Evolutionary conservation across 148 eudicot genomes (phyloP).

Genomic region (Mesembryanthemum crystallinum): DNA sequence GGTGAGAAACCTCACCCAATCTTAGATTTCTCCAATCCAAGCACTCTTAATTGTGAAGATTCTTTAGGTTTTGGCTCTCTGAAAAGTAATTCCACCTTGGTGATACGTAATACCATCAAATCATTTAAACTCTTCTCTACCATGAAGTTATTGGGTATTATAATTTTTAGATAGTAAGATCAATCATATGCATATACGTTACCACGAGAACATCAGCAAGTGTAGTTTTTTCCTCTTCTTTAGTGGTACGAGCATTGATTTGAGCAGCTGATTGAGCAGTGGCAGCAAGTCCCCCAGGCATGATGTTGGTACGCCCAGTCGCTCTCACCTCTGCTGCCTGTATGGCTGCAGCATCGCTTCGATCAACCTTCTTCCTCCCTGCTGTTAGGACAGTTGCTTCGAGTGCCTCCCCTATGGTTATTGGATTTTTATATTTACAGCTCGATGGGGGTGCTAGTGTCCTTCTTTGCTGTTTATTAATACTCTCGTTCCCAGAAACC

Average conservation of each 20-base stretch:
- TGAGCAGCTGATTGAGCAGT: slow-evolving; percentile 87
- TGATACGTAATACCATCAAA: too few species aligned
- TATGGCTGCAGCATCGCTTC: slow-evolving; percentile 80
- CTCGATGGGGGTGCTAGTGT: not conserved
- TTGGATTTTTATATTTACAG: slow-evolving; percentile 20
- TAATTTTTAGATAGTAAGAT: too few species aligned
- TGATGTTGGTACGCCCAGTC: slow-evolving; percentile 71
- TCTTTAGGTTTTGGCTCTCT: too few species aligned
- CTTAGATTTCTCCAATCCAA: too few species aligned
- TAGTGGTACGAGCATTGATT: slow-evolving; percentile 45
- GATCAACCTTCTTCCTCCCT: slow-evolving; percentile 53
- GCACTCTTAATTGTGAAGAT: too few species aligned
- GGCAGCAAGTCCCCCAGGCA: slow-evolving; percentile 81
- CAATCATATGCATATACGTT: not conserved
- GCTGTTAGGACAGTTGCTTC: slow-evolving; percentile 64
- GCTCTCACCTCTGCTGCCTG: slow-evolving; percentile 88
- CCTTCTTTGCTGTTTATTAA: not conserved
- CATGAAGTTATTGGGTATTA: too few species aligned
- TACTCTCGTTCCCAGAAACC: slow-evolving; percentile 16
- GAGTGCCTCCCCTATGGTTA: slow-evolving; percentile 80
- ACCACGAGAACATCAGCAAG: slow-evolving; percentile 62
- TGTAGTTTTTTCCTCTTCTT: slow-evolving; percentile 57
- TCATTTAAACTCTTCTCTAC: too few species aligned
- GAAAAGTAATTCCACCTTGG: too few species aligned
- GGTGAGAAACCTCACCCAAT: too few species aligned